Evolutionary conservation across 1,284 basidiomycete species (phyloP).

Genomic region (Melanopsichium pennsylvanicum): DNA sequence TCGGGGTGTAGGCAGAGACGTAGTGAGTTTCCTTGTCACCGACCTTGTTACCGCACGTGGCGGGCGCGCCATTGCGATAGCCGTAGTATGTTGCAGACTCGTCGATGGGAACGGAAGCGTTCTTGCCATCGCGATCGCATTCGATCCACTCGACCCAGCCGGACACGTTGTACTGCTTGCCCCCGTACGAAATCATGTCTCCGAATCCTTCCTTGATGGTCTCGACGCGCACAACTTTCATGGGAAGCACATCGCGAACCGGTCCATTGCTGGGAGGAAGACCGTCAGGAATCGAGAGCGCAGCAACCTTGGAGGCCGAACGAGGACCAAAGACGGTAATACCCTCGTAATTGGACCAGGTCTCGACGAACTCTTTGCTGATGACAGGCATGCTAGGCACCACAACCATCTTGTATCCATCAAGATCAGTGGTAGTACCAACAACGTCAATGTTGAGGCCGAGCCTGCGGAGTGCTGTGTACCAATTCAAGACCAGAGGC

Average conservation of each 20-base stretch:
- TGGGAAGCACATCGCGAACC: conserved; percentile 37
- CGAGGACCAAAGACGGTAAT: conserved; percentile 41
- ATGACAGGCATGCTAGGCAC: conserved; percentile 46
- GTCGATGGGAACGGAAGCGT: conserved; percentile 22
- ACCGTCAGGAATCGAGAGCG: conserved; percentile 45
- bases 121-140: conserved; percentile 36
- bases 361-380: conserved; percentile 28
- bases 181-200: conserved; percentile 36
- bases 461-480: conserved; percentile 43
- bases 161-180: conserved; percentile 33
- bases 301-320: conserved; percentile 35
- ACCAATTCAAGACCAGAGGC: conserved; percentile 42
- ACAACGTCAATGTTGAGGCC: conserved; percentile 49
- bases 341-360: conserved; percentile 35
- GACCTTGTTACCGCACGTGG: conserved; percentile 36
- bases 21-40: conserved; percentile 40
- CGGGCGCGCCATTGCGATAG: conserved; percentile 39
- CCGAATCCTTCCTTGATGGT: conserved; percentile 36
- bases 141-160: conserved; percentile 53
- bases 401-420: conserved; percentile 44
- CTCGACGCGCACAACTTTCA: conserved; percentile 43
- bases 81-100: conserved; percentile 27
- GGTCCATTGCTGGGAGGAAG: conserved; percentile 37
- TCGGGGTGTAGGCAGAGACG: conserved; percentile 40
- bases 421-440: conserved; percentile 23